Base-by-base conservation (phyloP, 2,329 filamentous ascomycete genomes). In the Colletotrichum gigasporum region DNA sequence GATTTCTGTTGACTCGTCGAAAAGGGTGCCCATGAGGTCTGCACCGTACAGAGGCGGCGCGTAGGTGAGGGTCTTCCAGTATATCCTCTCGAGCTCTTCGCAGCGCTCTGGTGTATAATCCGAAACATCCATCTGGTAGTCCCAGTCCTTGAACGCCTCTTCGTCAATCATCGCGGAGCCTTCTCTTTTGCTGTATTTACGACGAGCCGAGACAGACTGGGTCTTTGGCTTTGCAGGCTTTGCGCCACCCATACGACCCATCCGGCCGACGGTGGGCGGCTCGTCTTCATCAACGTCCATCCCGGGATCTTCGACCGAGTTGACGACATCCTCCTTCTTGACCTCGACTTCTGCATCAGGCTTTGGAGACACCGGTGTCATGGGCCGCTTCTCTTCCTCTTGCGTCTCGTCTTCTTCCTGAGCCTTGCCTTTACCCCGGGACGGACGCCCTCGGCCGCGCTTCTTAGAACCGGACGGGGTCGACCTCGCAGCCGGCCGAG, bases 31-130 rank as follows among this genome's bases (percentile, higher is more conserved):
- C 70, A 94, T 94, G 86, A 99, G 92, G 77, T 99, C 96, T 7
- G 96, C 96, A 54, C 96, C 96, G 71, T 99, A 99, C 76, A 99
- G 87, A 0, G 96, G 96, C 60, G 93, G 90, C 47, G 95, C 96
- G 78, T 96, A 99, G 20, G 94, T 97, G 67, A 99, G 84, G 1
- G 93, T 97, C 79, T 96, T 97, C 96, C 96, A 99, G 79, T 99
- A 99, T 42, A 90, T 91, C 55, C 93, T 91, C 78, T 99, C 96
- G 5, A 99, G 85, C 74, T 99, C 96, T 70, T 96, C 93, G 74
- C 96, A 98, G 64, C 96, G 87, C 76, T 98, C 95, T 0, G 91
- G 86, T 0, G 94, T 97, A 74, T 91, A 99, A 56, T 98, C 93
- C 5, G 94, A 92, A 30, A 93, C 86, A 69, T 95, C 90, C 78